Evolutionary conservation across 352 stramenopile genomes (phyloP).

Genomic region (Phytophthora ohioensis): DNA sequence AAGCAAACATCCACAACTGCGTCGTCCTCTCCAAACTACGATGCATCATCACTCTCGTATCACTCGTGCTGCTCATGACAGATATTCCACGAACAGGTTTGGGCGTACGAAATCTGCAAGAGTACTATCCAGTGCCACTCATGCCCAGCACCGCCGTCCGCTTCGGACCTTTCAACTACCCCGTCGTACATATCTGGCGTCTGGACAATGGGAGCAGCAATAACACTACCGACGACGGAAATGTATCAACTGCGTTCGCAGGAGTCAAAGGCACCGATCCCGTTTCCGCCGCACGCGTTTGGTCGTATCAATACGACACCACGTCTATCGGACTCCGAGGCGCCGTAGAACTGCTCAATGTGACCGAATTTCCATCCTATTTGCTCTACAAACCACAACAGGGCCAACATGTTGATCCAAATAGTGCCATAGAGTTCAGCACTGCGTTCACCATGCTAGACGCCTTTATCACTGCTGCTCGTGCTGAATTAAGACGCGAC

Average conservation of each 20-base stretch:
- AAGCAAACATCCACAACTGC: slow-evolving; percentile 38
- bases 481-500: not conserved
- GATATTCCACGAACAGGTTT: slow-evolving; percentile 65
- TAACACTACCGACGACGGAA: no score
- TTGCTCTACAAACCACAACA: slow-evolving; percentile 36
- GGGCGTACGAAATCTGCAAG: slow-evolving; percentile 32
- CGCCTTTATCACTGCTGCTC: slow-evolving; percentile 32
- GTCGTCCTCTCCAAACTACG: slow-evolving; percentile 42
- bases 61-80: slow-evolving; percentile 46
- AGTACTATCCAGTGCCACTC: slow-evolving; percentile 35
- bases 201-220: not conserved
- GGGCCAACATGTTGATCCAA: slow-evolving; percentile 10
- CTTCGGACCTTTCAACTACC: slow-evolving; percentile 65
- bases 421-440: slow-evolving; percentile 23
- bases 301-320: slow-evolving; percentile 54
- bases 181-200: slow-evolving; percentile 44
- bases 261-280: slow-evolving; percentile 26
- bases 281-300: slow-evolving; percentile 25
- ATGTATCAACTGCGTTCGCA: slow-evolving; percentile 4
- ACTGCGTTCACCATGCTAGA: slow-evolving; percentile 48
- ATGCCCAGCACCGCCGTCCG: slow-evolving; percentile 41
- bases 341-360: slow-evolving; percentile 34
- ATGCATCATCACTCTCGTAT: slow-evolving; percentile 49
- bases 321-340: slow-evolving; percentile 45
- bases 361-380: slow-evolving; percentile 39